Base-by-base conservation (phyloP, 2,329 filamentous ascomycete species). In the Pseudopithomyces chartarum region DNA sequence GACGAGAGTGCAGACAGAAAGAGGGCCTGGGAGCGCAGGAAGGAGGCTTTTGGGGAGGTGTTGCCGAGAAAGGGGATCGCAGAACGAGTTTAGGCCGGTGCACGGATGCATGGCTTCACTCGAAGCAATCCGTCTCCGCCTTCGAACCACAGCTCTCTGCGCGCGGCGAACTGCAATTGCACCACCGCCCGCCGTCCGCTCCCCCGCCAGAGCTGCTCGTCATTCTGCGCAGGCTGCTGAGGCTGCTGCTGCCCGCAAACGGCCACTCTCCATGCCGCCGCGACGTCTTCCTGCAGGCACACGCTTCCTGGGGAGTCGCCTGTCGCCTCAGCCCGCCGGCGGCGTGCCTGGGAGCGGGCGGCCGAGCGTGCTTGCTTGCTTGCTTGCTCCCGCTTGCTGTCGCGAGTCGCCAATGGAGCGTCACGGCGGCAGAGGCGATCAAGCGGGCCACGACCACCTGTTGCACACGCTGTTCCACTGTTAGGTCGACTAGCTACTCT, bases 401-500 rank as follows among this genome's bases (percentile, higher is more conserved):
- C 6, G n/a, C n/a, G 34, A 47, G 29, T 34, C n/a, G 17, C 32
- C 29, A 36, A 17, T 32, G 46, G 17, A 29, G 26, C 26, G 26
- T 29, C 26, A 29, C 34, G 43, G 7, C 43, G 43, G 43, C 43
- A 50, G 36, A 40, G 43, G 47, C 36, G 47, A 50, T 50, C 22
- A 40, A 29, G 33, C 20, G 46, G 20, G 34, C 46, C 46, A 39
- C 29, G 22, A 47, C 19, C 39, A 34, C 34, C 53, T 50, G 45
- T 45, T 50, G 53, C 48, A 52, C 33, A 49, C 33, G 26, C 51
- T 46, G 40, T 40, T 47, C 34, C 53, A 55, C 38, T 46, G 45
- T 59, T 63, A 64, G 60, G 61, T 54, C 64, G 62, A 65, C 69
- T 73, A 70, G 69, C 66, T 60, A 50, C 64, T 62, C 61, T 76